Percentiles rank a stretch among this genome's conserved stretches.
Evolutionary conservation across 805 yeast species (phyloP).

Genomic region (Lipomyces sp.): DNA sequence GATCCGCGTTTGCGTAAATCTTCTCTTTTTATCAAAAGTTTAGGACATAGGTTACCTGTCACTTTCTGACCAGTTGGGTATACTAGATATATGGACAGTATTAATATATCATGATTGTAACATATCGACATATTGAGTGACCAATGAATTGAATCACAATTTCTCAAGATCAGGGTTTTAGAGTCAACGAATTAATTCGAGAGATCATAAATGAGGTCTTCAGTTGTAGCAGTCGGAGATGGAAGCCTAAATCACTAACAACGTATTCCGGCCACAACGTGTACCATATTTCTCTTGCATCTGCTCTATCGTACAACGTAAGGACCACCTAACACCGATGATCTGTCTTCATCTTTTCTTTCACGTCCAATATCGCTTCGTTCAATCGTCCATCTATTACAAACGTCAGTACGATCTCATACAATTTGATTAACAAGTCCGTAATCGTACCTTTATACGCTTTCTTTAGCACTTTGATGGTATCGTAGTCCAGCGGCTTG

Average conservation of each 20-base stretch:
- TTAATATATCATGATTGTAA: neutral
- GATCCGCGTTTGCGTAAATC: constrained; percentile 65
- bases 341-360: constrained; percentile 44
- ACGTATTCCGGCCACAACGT: neutral
- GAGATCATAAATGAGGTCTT: too few relatives aligned
- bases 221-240: neutral
- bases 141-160: neutral
- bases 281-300: neutral
- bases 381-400: constrained; percentile 45
- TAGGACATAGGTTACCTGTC: neutral
- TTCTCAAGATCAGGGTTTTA: neutral
- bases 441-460: constrained; percentile 38
- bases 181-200: too few relatives aligned
- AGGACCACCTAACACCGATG: constrained; percentile 32
- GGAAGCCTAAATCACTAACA: neutral
- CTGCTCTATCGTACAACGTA: neutral
- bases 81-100: neutral
- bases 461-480: constrained; percentile 36
- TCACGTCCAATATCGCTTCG: constrained; percentile 47
- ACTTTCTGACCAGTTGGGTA: constrained; percentile 3
- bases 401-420: neutral
- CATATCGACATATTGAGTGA: neutral
- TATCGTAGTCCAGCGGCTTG: constrained; percentile 38
- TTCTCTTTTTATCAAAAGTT: constrained; percentile 15
- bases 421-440: neutral